Evolutionary conservation across 768 basidiomycete genomes (phyloP).

Genomic region (Tricholoma hemisulphureum): DNA sequence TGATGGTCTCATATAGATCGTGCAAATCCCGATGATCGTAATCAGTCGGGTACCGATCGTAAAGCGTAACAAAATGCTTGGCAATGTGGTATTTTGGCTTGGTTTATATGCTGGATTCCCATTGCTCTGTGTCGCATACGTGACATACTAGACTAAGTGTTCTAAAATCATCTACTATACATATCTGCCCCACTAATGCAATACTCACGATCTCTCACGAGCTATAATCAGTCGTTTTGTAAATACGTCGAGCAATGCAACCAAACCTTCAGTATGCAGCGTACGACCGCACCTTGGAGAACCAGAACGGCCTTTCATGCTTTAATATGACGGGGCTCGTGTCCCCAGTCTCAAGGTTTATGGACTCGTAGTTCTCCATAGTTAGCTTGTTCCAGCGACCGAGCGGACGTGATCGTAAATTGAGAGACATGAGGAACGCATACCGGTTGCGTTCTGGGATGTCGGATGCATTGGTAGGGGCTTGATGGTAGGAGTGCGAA

Average conservation of each 20-base stretch:
- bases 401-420: slow-evolving; percentile 71
- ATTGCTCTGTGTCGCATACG: slow-evolving; percentile 75
- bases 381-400: slow-evolving; percentile 86
- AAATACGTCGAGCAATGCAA: neutral
- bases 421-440: slow-evolving; percentile 70
- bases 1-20: slow-evolving; percentile 50
- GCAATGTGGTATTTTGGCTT: slow-evolving; percentile 90
- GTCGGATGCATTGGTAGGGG: slow-evolving; percentile 9
- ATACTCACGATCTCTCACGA: neutral
- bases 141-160: slow-evolving; percentile 38
- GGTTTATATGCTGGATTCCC: slow-evolving; percentile 93
- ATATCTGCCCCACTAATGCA: neutral
- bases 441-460: slow-evolving; percentile 43
- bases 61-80: slow-evolving; percentile 77
- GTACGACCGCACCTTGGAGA: slow-evolving; percentile 84
- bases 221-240: neutral
- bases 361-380: slow-evolving; percentile 68
- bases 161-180: neutral
- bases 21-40: slow-evolving; percentile 89
- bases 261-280: slow-evolving; percentile 7
- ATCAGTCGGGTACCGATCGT: slow-evolving; percentile 74
- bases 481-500: neutral
- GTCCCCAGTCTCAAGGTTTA: slow-evolving; percentile 77
- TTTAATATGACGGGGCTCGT: slow-evolving; percentile 66
- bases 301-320: slow-evolving; percentile 90